Conservation (phyloP, 2,329 filamentous ascomycete species). For the Penicillium griseofulvum region DNA sequence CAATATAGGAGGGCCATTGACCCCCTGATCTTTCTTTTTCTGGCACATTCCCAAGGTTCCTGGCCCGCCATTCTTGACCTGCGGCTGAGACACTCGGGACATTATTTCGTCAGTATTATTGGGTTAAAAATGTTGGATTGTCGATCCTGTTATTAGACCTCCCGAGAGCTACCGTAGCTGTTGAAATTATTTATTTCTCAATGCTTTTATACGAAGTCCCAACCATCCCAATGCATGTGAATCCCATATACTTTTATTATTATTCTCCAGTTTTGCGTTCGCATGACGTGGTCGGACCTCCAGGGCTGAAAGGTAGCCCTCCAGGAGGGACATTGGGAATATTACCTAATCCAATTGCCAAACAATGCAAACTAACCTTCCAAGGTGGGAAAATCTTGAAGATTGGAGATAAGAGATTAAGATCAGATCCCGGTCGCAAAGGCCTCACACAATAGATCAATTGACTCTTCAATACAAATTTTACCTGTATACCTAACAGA, state of each 20-base stretch:
- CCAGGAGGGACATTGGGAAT: neutral
- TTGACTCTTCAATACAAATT: neutral
- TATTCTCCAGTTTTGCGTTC: neutral
- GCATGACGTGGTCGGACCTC: slow-evolving; percentile 7
- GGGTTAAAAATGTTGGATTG: neutral
- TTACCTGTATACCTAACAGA: neutral
- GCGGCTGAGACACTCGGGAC: slow-evolving; percentile 11
- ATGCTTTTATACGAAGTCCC: neutral
- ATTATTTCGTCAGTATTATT: slow-evolving; percentile 1
- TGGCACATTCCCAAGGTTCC: slow-evolving; percentile 17
- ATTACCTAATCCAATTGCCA: neutral
- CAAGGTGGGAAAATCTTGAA: neutral
- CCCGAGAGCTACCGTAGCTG: neutral
- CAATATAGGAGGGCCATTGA: neutral
- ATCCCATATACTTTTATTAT: neutral
- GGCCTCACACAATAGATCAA: neutral
- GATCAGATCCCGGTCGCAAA: neutral
- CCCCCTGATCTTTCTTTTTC: slow-evolving; percentile 5
- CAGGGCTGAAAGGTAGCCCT: slow-evolving; percentile 2
- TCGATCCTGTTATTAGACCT: neutral
- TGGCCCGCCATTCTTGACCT: slow-evolving; percentile 14
- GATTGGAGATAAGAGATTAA: neutral
- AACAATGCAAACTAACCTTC: slow-evolving; percentile 9
- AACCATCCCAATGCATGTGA: neutral
- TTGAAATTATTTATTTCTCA: neutral